Conservation (phyloP, 148 eudicot genomes). For the Fagopyrum esculentum region DNA sequence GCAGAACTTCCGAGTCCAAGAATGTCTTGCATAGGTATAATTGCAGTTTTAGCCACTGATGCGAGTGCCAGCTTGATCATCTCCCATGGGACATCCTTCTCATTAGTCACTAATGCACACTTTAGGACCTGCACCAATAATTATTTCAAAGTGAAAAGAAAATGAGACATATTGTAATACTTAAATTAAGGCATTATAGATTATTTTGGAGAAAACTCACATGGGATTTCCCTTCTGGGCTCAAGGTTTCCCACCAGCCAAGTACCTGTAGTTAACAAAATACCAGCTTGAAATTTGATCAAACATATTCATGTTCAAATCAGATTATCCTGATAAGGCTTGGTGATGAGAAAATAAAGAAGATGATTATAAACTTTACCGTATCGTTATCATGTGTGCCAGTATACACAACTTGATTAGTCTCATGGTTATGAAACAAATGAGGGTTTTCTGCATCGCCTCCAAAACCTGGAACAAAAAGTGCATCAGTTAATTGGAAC, state of each 20-base stretch:
- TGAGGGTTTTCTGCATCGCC: conserved; percentile 94
- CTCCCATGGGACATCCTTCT: conserved; percentile 67
- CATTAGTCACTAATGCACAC: conserved; percentile 47
- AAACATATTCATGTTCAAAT: background rate
- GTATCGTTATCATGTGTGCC: conserved; percentile 99
- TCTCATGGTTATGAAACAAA: conserved; percentile 91
- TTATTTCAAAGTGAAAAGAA: conserved; percentile 8
- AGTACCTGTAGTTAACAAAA: conserved; percentile 37
- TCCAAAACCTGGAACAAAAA: conserved; percentile 66
- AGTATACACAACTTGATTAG: conserved; percentile 88
- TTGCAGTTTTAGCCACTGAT: conserved; percentile 78
- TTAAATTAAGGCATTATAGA: background rate
- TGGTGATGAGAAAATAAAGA: background rate
- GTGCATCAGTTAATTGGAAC: background rate
- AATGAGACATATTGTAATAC: background rate
- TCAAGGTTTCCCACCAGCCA: conserved; percentile 94
- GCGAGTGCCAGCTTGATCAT: conserved; percentile 60
- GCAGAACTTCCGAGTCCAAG: conserved; percentile 80
- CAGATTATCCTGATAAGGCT: background rate
- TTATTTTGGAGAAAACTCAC: conserved; percentile 34
- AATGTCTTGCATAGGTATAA: conserved; percentile 93
- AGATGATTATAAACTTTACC: conserved; percentile 28
- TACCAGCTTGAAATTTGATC: background rate
- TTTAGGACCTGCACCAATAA: conserved; percentile 48
- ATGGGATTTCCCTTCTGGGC: conserved; percentile 53